Conservation (phyloP, 2,329 filamentous ascomycete genomes). For the Balansia obtecta region DNA sequence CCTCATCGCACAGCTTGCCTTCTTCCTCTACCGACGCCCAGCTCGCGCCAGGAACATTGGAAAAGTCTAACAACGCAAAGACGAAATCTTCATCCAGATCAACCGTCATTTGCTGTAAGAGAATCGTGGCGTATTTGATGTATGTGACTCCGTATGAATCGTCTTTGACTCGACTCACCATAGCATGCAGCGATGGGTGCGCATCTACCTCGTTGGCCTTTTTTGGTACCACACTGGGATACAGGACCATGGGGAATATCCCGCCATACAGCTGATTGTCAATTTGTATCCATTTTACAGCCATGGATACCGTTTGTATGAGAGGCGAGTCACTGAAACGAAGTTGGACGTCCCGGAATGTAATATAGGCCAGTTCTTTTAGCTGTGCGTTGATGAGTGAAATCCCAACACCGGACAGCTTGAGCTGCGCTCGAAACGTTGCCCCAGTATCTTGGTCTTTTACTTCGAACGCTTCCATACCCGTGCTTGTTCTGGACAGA, state of each 20-base stretch:
- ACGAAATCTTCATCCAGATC: constrained; percentile 98
- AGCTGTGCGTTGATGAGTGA: constrained; percentile 88
- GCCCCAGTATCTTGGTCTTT: constrained; percentile 82
- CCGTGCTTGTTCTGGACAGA: constrained; percentile 32
- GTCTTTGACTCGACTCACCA: constrained; percentile 90
- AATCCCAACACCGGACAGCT: constrained; percentile 79
- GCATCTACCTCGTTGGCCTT: constrained; percentile 92
- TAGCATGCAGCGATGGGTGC: constrained; percentile 85
- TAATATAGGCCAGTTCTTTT: constrained; percentile 86
- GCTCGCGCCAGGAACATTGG: constrained; percentile 79
- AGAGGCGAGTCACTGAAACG: constrained; percentile 88
- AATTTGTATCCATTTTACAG: constrained; percentile 97
- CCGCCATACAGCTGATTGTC: constrained; percentile 98
- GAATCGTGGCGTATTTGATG: constrained; percentile 91
- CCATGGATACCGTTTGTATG: constrained; percentile 82
- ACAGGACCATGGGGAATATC: constrained; percentile 93
- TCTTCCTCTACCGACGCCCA: constrained; percentile 60
- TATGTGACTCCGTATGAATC: constrained; percentile 96
- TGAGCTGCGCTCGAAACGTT: constrained; percentile 80
- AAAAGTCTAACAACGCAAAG: constrained; percentile 88
- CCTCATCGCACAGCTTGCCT: constrained; percentile 79
- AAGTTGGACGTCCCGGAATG: constrained; percentile 79
- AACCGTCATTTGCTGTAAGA: constrained; percentile 95
- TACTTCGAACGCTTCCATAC: constrained; percentile 66
- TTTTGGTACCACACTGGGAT: constrained; percentile 95